These are phyloP conservation scores for Nitzschia inconspicua DNA, from an alignment of 108 stramenopile genomes.

Conservation along the genomic window DNA sequence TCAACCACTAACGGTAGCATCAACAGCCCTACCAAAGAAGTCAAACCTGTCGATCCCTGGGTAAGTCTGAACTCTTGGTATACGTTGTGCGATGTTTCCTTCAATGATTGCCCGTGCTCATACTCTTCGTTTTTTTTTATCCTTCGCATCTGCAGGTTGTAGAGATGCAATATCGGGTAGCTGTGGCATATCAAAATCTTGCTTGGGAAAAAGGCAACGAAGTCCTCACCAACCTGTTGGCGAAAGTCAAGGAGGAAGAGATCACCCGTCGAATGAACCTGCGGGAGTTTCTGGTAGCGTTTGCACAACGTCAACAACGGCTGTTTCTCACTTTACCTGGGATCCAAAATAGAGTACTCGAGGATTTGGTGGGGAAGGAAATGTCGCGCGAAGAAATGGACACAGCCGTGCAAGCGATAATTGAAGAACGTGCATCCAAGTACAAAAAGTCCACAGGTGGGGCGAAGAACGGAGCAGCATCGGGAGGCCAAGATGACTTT, in stretches of 20 bases:
- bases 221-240: slow-evolving; percentile 60
- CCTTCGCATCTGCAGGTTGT: slow-evolving; percentile 24
- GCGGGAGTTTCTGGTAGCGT: slow-evolving; percentile 63
- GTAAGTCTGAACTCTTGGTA: slow-evolving; percentile 7
- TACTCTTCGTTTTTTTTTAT: background rate
- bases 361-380: slow-evolving; percentile 60
- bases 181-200: slow-evolving; percentile 62
- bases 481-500: slow-evolving; percentile 32
- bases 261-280: slow-evolving; percentile 54
- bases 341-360: slow-evolving; percentile 46
- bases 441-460: too few relatives aligned
- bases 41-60: slow-evolving; percentile 11
- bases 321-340: slow-evolving; percentile 59
- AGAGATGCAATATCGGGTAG: slow-evolving; percentile 78
- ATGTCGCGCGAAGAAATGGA: slow-evolving; percentile 58
- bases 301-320: slow-evolving; percentile 62
- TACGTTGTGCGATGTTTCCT: background rate
- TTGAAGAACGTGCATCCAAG: slow-evolving; percentile 48
- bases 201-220: slow-evolving; percentile 72
- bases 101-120: background rate
- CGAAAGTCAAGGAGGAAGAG: slow-evolving; percentile 62
- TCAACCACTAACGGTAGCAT: background rate
- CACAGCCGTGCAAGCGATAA: slow-evolving; percentile 52
- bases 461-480: too few relatives aligned
- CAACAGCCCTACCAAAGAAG: background rate